These are phyloP conservation scores for Corinectria fuckeliana DNA, from an alignment of 2,329 filamentous ascomycete genomes.

Conservation along the genomic window DNA sequence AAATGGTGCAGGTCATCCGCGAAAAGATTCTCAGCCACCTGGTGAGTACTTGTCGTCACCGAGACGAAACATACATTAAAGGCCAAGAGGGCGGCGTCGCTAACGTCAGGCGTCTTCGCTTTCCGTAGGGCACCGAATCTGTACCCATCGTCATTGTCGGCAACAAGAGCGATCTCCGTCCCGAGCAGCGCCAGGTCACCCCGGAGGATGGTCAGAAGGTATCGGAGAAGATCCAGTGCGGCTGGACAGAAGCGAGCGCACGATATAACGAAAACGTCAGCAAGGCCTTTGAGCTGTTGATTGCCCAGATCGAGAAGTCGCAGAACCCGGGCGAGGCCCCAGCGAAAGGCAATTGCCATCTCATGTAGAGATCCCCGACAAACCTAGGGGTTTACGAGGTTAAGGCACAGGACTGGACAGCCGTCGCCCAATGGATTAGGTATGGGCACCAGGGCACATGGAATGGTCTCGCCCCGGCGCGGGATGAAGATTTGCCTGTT, in stretches of 20 bases:
- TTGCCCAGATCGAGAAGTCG: slow-evolving; percentile 92
- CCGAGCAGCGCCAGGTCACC: slow-evolving; percentile 91
- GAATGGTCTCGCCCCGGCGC: slow-evolving; percentile 7
- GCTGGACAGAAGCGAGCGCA: slow-evolving; percentile 93
- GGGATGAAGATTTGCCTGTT: slow-evolving; percentile 11
- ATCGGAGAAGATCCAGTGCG: slow-evolving; percentile 86
- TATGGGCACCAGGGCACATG: neutral
- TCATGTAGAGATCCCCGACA: slow-evolving; percentile 69
- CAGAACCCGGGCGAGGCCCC: slow-evolving; percentile 88
- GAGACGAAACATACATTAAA: neutral
- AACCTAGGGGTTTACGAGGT: neutral
- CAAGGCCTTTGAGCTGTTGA: slow-evolving; percentile 92
- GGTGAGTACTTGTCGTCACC: slow-evolving; percentile 54
- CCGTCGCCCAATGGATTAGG: neutral
- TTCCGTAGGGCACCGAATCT: slow-evolving; percentile 80
- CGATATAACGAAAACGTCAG: slow-evolving; percentile 93
- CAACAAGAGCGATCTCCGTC: slow-evolving; percentile 94
- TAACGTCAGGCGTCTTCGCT: neutral
- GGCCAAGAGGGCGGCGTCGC: neutral
- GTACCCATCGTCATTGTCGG: slow-evolving; percentile 94
- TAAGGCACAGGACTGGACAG: neutral
- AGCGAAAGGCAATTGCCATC: slow-evolving; percentile 77
- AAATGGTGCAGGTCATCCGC: slow-evolving; percentile 95
- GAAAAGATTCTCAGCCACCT: slow-evolving; percentile 98
- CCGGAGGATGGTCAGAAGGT: slow-evolving; percentile 85